These are phyloP conservation scores for Oryza longistaminata DNA, from an alignment of 176 grass and related monocot genomes.

Conservation along the genomic window DNA sequence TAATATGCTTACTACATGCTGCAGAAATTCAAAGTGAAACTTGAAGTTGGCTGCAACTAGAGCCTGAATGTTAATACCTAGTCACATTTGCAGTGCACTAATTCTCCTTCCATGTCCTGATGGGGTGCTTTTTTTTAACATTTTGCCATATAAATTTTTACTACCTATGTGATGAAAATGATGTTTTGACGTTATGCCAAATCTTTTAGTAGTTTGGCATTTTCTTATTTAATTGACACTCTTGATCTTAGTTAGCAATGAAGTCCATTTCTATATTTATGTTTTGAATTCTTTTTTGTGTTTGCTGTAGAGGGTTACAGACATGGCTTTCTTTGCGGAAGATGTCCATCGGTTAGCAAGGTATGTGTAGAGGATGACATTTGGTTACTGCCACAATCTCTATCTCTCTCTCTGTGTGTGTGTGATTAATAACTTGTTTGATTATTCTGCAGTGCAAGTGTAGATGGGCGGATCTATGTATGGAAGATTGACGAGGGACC, in stretches of 20 bases:
- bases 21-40: constrained; percentile 12
- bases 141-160: not conserved
- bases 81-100: not conserved
- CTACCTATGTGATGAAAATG: not conserved
- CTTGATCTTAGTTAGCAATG: constrained; percentile 3
- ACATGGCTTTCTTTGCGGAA: constrained; percentile 99
- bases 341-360: constrained; percentile 95
- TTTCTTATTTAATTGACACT: not conserved
- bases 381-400: constrained; percentile 14
- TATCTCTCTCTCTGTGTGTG: not conserved
- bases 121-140: not conserved
- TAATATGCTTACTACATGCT: not conserved
- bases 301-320: constrained; percentile 84
- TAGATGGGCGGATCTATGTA: constrained; percentile 85
- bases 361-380: constrained; percentile 27
- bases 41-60: not conserved
- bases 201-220: not conserved
- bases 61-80: not conserved
- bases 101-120: not conserved
- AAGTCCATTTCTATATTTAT: constrained; percentile 23
- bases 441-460: constrained; percentile 68
- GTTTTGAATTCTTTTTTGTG: constrained; percentile 42
- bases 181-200: not conserved
- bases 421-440: constrained; percentile 8
- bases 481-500: constrained; percentile 97